Percentiles rank a stretch among this genome's conserved stretches.
Conservation (phyloP, 108 stramenopile genomes). For the Cyclotella cryptica region DNA sequence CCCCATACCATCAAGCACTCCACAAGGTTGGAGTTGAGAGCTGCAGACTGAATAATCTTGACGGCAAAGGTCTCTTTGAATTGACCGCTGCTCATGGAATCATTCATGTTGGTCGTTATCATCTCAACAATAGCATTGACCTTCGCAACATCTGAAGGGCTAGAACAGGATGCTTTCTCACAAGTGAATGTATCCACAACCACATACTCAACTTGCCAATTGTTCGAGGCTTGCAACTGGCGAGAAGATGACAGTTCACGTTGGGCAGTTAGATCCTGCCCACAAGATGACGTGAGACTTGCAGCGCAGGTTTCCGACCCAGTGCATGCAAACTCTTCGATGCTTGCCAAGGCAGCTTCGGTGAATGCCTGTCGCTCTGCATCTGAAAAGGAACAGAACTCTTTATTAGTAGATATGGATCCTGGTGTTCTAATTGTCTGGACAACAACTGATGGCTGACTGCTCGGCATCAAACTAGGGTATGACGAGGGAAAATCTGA, state of each 20-base stretch:
- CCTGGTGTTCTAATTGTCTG: not conserved
- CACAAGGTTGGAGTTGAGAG: constrained; percentile 1
- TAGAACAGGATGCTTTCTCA: not conserved
- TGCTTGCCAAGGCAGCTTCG: not conserved
- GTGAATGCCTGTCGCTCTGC: not conserved
- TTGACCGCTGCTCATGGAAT: not conserved
- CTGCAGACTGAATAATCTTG: not conserved
- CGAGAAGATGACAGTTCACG: not conserved
- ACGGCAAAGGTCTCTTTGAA: not conserved
- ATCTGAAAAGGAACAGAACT: not conserved
- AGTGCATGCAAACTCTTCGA: not conserved
- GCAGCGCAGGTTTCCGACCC: not conserved
- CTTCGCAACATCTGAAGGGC: not conserved
- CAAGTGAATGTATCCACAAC: constrained; percentile 17
- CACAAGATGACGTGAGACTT: not conserved
- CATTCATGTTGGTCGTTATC: not conserved
- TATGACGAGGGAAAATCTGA: not conserved
- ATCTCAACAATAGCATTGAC: not conserved
- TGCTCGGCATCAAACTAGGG: too few species aligned
- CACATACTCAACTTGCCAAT: constrained; percentile 24
- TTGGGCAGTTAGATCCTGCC: not conserved
- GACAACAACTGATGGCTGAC: constrained; percentile 1
- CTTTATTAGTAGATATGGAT: not conserved
- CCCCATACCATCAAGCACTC: constrained; percentile 20
- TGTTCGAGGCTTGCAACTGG: not conserved